Percentiles rank a stretch among this genome's conserved stretches.
Conservation (phyloP, 2,329 filamentous ascomycete species). For the Myriangium duriaei region DNA sequence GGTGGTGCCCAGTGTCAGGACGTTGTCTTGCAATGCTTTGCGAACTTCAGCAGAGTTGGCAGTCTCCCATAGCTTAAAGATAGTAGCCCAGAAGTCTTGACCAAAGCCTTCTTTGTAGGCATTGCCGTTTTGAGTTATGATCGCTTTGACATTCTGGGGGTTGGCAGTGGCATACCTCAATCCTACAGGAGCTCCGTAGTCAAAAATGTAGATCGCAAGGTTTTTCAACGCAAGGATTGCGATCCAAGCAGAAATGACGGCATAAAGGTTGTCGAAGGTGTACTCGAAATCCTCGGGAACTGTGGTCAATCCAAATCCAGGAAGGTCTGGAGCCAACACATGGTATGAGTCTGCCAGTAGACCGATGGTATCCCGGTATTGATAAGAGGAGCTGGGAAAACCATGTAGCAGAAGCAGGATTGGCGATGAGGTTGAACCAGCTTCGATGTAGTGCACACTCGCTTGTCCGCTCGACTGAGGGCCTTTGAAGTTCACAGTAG, state of each 20-base stretch:
- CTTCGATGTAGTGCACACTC: conserved; percentile 14
- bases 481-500: background rate
- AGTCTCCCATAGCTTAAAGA: conserved; percentile 36
- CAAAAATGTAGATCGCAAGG: conserved; percentile 49
- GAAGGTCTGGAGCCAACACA: conserved; percentile 46
- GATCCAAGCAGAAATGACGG: conserved; percentile 38
- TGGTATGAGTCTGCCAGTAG: conserved; percentile 30
- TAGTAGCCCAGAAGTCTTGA: conserved; percentile 37
- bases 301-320: conserved; percentile 47
- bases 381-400: conserved; percentile 34
- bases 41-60: conserved; percentile 21
- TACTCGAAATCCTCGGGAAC: conserved; percentile 35
- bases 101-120: conserved; percentile 46
- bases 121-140: conserved; percentile 50
- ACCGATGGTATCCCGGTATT: conserved; percentile 36
- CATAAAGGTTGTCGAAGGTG: conserved; percentile 42
- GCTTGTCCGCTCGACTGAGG: background rate
- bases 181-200: conserved; percentile 48
- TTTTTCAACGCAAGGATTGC: conserved; percentile 33
- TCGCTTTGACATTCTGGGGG: conserved; percentile 37
- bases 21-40: conserved; percentile 22
- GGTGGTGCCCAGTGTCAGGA: conserved; percentile 29
- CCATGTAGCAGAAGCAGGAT: conserved; percentile 37
- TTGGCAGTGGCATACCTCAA: conserved; percentile 41
- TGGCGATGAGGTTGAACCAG: conserved; percentile 17